Evolutionary conservation across 108 stramenopile genomes (phyloP), one percentile per base, ranked within the genome.

Genomic region (Poteriospumella lacustris): DNA sequence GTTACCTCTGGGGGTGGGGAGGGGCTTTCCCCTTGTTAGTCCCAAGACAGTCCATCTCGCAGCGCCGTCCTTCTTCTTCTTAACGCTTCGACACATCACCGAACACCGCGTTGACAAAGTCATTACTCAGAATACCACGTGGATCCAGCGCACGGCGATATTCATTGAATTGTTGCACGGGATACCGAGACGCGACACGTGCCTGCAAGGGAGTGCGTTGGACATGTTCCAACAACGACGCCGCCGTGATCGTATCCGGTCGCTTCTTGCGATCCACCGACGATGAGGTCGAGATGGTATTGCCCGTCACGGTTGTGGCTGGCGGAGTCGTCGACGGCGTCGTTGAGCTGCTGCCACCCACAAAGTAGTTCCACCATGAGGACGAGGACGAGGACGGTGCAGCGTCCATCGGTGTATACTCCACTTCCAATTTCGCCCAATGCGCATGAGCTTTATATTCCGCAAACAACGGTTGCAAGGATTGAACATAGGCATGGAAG

Each of bases 401-500:
- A 19, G 47, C 19, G 47, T 9, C 19, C 9, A 19, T 67, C 5
- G 70, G 70, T n/a, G n/a, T n/a, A n/a, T n/a, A n/a, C n/a, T n/a
- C n/a, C 9, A 73, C 34, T 77, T 95, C 94, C 76, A 94, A 85
- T 68, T 97, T 97, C 33, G 94, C 94, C 96, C 96, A 97, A 75
- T 97, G 96, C 77, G 90, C 90, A 47, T 90, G 88, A 0, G 90
- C 86, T 26, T 82, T 80, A 44, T 89, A 85, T 29, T 80, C 58
- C 58, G 67, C 76, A 24, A 68, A 41, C 34, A 85, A 83, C 0
- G 69, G 68, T 59, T 84, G 80, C 2, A 94, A 89, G 19, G 91
- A 78, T 1, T 82, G 81, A 31, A 94, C 84, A 58, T 96, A 82
- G 42, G 85, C 85, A 43, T 91, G 85, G 64, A 99, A 99, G 36